Percentiles rank a stretch among this genome's conserved stretches.
Conservation (phyloP, 768 basidiomycete species). For the Auricularia sp. region DNA sequence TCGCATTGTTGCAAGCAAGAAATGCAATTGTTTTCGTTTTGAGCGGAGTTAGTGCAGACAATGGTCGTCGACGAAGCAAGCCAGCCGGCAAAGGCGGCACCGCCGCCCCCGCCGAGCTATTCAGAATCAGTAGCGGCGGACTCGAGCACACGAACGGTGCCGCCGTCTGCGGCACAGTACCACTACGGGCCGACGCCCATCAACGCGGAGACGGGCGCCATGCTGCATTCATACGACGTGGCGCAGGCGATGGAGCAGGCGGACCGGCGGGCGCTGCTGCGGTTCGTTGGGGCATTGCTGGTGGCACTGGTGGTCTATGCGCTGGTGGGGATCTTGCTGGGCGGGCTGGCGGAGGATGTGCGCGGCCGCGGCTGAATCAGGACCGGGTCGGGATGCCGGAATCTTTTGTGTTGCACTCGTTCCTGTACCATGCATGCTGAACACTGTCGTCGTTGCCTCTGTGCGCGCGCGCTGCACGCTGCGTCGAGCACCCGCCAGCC, state of each 20-base stretch:
- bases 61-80: not conserved
- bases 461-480: too few relatives aligned
- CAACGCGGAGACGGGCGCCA: slow-evolving; percentile 17
- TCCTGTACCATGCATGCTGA: too few relatives aligned
- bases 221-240: slow-evolving; percentile 34
- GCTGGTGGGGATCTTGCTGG: slow-evolving; percentile 20
- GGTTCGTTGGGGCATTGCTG: slow-evolving; percentile 33
- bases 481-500: too few relatives aligned
- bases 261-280: slow-evolving; percentile 29
- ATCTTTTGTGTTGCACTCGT: too few relatives aligned
- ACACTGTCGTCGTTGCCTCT: too few relatives aligned
- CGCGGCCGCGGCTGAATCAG: slow-evolving; percentile 7
- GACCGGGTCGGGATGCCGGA: not conserved
- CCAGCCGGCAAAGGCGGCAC: not conserved
- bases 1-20: not conserved
- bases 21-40: not conserved
- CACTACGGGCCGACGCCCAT: slow-evolving; percentile 35
- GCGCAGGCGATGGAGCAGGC: slow-evolving; percentile 30
- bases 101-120: slow-evolving; percentile 2
- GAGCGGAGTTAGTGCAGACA: not conserved
- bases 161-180: not conserved
- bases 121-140: not conserved
- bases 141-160: not conserved
- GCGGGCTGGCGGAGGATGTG: slow-evolving; percentile 15
- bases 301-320: slow-evolving; percentile 29